phyloP scores from a whole-genome alignment of 257 asterid genomes.

The Scutellaria baicalensis region DNA sequence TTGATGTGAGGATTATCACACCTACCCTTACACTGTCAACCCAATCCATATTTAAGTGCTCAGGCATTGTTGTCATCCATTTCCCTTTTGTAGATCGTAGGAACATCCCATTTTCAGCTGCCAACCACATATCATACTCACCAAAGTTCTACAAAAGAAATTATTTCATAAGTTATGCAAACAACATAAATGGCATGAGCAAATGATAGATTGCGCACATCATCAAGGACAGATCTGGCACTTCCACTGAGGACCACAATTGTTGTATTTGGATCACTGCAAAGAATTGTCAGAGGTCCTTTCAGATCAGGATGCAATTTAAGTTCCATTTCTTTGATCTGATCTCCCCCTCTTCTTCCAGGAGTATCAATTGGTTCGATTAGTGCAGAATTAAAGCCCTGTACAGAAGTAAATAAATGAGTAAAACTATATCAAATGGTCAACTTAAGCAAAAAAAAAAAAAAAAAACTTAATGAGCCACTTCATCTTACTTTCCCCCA shows the following conservation, averaged over 20 bases:
- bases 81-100: constrained; percentile 72
- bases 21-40: constrained; percentile 83
- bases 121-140: constrained; percentile 91
- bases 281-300: constrained; percentile 55
- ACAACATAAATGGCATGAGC: neutral
- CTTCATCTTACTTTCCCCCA: neutral
- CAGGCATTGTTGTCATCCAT: constrained; percentile 99
- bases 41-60: constrained; percentile 95
- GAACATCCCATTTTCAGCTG: constrained; percentile 98
- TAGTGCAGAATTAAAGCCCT: constrained; percentile 83
- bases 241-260: constrained; percentile 95
- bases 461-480: neutral
- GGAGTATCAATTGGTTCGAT: constrained; percentile 73
- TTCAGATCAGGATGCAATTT: constrained; percentile 82
- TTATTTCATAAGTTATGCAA: constrained; percentile 1
- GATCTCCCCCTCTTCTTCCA: constrained; percentile 83
- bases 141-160: constrained; percentile 69
- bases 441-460: neutral
- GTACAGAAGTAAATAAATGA: constrained; percentile 9
- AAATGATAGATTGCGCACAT: constrained; percentile 31
- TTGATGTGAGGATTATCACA: neutral
- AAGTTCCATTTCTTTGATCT: constrained; percentile 91
- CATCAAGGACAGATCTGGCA: constrained; percentile 63
- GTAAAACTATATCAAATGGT: neutral
- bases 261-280: constrained; percentile 80